Evolutionary conservation across 1,139 yeast species (phyloP).

Genomic region (Pneumocystis murina): DNA sequence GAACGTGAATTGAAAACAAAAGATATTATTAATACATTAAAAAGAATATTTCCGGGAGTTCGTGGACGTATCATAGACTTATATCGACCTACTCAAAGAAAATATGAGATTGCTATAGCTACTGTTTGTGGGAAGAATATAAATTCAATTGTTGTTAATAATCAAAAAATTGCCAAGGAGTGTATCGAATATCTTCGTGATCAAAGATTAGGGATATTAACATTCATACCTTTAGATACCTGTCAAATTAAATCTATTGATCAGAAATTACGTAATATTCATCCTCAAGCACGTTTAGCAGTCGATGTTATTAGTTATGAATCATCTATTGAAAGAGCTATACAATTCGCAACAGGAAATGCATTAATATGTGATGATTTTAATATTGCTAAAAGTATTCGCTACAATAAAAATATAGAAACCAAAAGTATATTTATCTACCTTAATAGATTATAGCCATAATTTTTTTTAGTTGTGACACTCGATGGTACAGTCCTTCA

Average conservation of each 20-base stretch:
- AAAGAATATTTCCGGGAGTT: conserved; percentile 65
- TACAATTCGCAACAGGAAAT: conserved; percentile 67
- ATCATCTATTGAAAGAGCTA: conserved; percentile 56
- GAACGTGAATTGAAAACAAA: conserved; percentile 51
- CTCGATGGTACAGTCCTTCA: conserved; percentile 76
- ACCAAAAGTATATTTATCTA: conserved; percentile 29
- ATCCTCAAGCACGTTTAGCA: conserved; percentile 42
- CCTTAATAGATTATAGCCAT: neutral
- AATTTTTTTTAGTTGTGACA: conserved; percentile 38
- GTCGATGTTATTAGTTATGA: conserved; percentile 61
- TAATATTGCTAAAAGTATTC: conserved; percentile 51
- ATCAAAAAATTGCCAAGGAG: conserved; percentile 55
- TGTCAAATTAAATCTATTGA: conserved; percentile 49
- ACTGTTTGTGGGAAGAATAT: conserved; percentile 66
- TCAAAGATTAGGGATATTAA: conserved; percentile 70
- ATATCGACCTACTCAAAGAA: conserved; percentile 63
- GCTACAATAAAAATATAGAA: conserved; percentile 49
- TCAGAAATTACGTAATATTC: conserved; percentile 40
- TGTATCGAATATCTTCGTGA: conserved; percentile 76
- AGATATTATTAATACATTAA: conserved; percentile 55
- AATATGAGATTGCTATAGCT: conserved; percentile 61
- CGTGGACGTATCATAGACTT: conserved; percentile 67
- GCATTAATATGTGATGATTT: conserved; percentile 66
- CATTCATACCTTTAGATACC: conserved; percentile 79
- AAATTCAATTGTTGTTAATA: conserved; percentile 75